Base-by-base conservation (phyloP, 306 rosid genomes). In the Begonia masoniana region DNA sequence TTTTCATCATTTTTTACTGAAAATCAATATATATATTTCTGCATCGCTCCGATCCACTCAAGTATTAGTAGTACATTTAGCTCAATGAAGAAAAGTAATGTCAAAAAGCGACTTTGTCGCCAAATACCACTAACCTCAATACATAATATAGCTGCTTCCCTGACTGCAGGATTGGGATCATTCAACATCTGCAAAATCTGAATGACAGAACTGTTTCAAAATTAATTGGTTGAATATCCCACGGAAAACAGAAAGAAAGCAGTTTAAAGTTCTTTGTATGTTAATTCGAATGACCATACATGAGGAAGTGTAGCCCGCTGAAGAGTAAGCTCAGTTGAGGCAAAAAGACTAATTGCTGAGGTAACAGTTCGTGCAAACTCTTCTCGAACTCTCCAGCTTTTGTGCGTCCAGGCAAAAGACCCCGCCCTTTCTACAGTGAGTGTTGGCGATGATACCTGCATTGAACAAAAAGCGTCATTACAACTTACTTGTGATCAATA, bases 361-460 rank as follows among this genome's bases (percentile, higher is more conserved):
- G 99, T 92, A 70, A 92, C 95, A 5, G 99, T 92, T 49, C 99
- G 87, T 4, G 80, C 86, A 68, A 92, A 92, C 76, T 92, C 99
- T 71, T 92, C 96, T 57, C 99, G 77, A 47, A 86, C 84, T 75
- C 99, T 87, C 99, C 99, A 87, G 74, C 94, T 87, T 77, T 63
- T 92, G 80, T 87, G 84, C 14, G 73, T 59, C 99, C 99, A 92
- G 43, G 96, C 99, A 78, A 71, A 87, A 58, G 94, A 77, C 55
- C 99, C 99, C 12, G 99, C 95, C 76, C 99, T 70, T 76, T 92
- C 99, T 63, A 92, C 99, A 56, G 87, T 84, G 74, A 92, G 84
- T 31, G 99, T 87, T 10, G 99, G 96, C 54, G 99, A 92, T 56
- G 96, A 92, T 63, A 92, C 86, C 99, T 91, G 76, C 58, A 63